A percentile compares a stretch with the other conserved stretches of the same genome.
These are phyloP conservation scores for Vickermania ingenoplastis DNA, from an alignment of 208 protist genomes.

Conservation along the genomic window DNA sequence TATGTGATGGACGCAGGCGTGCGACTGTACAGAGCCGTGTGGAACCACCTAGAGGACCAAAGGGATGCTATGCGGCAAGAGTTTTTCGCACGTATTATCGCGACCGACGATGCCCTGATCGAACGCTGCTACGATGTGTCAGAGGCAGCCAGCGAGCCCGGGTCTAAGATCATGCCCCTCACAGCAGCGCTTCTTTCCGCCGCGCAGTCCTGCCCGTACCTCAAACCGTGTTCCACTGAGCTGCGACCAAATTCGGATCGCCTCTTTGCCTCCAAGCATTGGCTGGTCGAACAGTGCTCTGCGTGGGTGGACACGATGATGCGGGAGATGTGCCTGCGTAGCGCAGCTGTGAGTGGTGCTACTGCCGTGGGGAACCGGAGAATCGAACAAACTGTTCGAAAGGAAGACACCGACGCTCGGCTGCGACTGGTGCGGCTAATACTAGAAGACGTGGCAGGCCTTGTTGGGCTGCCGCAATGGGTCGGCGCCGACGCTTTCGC, in stretches of 20 bases:
- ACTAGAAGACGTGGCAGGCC: constrained; percentile 60
- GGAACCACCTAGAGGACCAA: constrained; percentile 47
- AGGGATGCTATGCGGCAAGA: constrained; percentile 19
- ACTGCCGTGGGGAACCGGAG: too few relatives aligned
- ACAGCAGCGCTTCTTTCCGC: constrained; percentile 52
- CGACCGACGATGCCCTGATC: constrained; percentile 22
- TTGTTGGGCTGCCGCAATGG: constrained; percentile 63
- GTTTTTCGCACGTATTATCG: constrained; percentile 48
- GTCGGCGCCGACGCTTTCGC: constrained; percentile 64
- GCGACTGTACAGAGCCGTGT: constrained; percentile 52
- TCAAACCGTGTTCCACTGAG: background rate
- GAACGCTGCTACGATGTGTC: constrained; percentile 20
- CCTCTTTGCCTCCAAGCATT: too few relatives aligned
- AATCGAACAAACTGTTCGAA: too few relatives aligned
- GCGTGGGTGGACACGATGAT: constrained; percentile 36
- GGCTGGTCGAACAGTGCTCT: constrained; percentile 27
- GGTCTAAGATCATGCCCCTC: constrained; percentile 34
- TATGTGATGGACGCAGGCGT: constrained; percentile 50
- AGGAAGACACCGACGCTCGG: constrained; percentile 25
- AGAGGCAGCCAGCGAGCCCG: constrained; percentile 10
- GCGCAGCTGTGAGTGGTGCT: constrained; percentile 2
- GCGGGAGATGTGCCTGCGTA: constrained; percentile 24
- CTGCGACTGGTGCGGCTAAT: constrained; percentile 30
- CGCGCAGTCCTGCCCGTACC: constrained; percentile 49
- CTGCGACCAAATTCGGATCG: background rate